Evolutionary conservation across 2,329 filamentous ascomycete species (phyloP).

Genomic region (Colletotrichum agaves): DNA sequence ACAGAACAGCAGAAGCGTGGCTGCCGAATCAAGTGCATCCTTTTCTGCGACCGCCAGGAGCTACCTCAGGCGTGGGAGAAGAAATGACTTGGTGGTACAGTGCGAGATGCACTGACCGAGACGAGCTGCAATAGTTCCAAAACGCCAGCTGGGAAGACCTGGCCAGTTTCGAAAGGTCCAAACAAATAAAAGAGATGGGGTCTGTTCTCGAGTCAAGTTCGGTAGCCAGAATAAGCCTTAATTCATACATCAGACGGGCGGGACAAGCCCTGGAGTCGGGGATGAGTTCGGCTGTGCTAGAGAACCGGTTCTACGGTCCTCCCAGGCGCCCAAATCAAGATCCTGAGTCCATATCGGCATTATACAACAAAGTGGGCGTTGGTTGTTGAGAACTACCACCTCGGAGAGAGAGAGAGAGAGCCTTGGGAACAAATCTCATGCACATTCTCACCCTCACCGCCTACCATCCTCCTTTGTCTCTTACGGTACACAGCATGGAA

Average conservation of each 20-base stretch:
- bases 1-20: background rate
- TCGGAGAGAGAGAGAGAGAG: no score
- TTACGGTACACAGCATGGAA: background rate
- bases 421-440: background rate
- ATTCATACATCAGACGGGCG: constrained; percentile 12
- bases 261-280: background rate
- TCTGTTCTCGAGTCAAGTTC: constrained; percentile 1
- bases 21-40: background rate
- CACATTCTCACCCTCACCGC: no score
- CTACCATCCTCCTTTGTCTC: no score
- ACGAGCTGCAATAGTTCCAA: constrained; percentile 1
- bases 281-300: background rate
- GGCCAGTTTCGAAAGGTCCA: constrained; percentile 4
- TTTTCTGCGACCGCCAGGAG: background rate
- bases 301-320: background rate
- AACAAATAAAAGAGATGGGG: constrained; percentile 3
- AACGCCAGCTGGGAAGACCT: constrained; percentile 21
- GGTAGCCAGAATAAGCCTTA: background rate
- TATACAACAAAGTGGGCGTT: no score
- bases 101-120: background rate
- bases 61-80: background rate
- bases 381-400: background rate
- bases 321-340: background rate
- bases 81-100: constrained; percentile 18
- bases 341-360: background rate